phyloP scores from a whole-genome alignment of 2,329 filamentous ascomycete genomes.

The Aspergillus fischeri region DNA sequence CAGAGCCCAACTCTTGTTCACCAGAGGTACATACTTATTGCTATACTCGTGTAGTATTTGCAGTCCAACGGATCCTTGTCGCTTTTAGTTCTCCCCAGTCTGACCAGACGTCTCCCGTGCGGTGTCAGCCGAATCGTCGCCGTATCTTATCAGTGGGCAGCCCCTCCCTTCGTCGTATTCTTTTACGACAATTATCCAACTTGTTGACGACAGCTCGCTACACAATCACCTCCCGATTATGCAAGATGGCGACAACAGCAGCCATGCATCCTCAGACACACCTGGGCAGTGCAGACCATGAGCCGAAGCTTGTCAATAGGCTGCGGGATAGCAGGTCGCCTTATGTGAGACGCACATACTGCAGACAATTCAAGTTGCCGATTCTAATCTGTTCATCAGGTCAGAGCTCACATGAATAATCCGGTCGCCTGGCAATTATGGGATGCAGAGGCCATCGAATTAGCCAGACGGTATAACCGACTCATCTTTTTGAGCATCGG shows the following conservation, averaged over 20 bases:
- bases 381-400: constrained; percentile 36
- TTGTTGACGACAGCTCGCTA: constrained; percentile 3
- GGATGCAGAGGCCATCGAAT: constrained; percentile 68
- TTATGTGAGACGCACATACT: constrained; percentile 50
- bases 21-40: neutral
- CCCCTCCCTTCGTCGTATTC: constrained; percentile 3
- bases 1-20: constrained; percentile 3
- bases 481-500: constrained; percentile 92
- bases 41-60: neutral
- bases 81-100: neutral
- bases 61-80: neutral
- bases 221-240: constrained; percentile 3
- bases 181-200: neutral
- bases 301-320: constrained; percentile 49
- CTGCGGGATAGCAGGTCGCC: constrained; percentile 61
- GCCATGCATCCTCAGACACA: constrained; percentile 25
- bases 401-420: constrained; percentile 72
- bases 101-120: neutral
- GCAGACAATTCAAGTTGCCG: neutral
- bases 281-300: constrained; percentile 19
- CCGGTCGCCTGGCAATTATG: constrained; percentile 90
- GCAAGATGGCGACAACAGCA: constrained; percentile 25
- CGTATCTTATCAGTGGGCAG: constrained; percentile 8
- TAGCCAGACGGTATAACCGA: constrained; percentile 77
- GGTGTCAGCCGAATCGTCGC: neutral